Evolutionary conservation across 2,329 filamentous ascomycete genomes (phyloP).

Genomic region (Clarireedia hainanense): DNA sequence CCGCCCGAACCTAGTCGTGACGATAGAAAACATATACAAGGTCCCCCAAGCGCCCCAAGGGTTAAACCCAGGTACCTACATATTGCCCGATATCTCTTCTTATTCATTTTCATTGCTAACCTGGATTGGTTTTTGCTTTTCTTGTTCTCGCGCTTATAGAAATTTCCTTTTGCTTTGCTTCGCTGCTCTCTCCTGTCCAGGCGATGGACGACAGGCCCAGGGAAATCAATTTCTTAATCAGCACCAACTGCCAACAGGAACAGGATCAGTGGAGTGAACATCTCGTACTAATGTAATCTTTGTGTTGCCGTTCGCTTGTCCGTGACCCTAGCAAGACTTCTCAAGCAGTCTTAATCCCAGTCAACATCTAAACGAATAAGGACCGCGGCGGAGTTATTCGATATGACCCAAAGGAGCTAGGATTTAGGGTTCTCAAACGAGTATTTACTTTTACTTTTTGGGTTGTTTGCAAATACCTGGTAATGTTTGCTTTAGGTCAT

Average conservation of each 20-base stretch:
- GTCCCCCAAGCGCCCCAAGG: slow-evolving; percentile 10
- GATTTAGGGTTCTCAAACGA: background rate
- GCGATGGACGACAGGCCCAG: no score
- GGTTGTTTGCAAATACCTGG: background rate
- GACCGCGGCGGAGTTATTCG: background rate
- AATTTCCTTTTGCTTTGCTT: background rate
- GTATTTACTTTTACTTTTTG: background rate
- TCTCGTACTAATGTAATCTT: no score
- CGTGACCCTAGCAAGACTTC: background rate
- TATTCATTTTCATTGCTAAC: slow-evolving; percentile 1
- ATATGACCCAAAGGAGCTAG: background rate
- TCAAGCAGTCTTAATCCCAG: background rate
- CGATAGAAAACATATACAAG: slow-evolving; percentile 4
- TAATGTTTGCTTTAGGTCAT: background rate
- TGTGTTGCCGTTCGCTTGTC: background rate
- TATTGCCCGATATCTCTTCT: background rate
- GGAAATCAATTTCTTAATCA: slow-evolving; percentile 20
- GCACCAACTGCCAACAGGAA: slow-evolving; percentile 5
- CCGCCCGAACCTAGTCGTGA: background rate
- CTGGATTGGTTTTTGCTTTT: background rate
- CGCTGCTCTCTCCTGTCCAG: slow-evolving; percentile 1
- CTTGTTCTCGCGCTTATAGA: slow-evolving; percentile 12
- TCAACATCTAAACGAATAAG: background rate
- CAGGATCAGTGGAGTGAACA: no score
- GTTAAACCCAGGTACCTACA: slow-evolving; percentile 5